Base-by-base conservation (phyloP, 2,329 filamentous ascomycete genomes). In the Pestalotiopsis sp. region DNA sequence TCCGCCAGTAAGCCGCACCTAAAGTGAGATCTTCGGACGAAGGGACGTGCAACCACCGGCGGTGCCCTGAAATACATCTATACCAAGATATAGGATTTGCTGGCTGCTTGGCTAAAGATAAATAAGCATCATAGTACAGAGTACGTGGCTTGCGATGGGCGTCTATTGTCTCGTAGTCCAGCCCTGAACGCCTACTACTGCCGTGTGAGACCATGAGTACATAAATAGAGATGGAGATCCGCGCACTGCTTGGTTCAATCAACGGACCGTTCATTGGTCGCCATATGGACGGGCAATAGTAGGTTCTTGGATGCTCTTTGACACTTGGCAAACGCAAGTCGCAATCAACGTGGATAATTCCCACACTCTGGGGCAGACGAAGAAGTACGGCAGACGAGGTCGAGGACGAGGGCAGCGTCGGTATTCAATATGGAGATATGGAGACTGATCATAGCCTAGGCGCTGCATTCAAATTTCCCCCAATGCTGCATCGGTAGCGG, bases 1-100 rank as follows among this genome's bases (percentile, higher is more conserved):
- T 20, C 27, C 13, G 7, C 63, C 27, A 58, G 25, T 39, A 38
- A 52, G 45, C 20, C 45, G 45, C 17, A 52, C 45, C 36, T 20
- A n/a, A n/a, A 38, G 17, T 62, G 59, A 20, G 39, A 64, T 59
- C 25, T 39, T 39, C 61, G 61, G 61, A 64, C 61, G 61, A 64
- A 52, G 61, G 61, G 61, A 52, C n/a, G 45, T n/a, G 7, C 20
- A 20, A 52, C 17, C 20, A 11, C 20, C 7, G 45, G 23, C 17
- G 17, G 7, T 52, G 9, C 9, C 9, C 9, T n/a, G 45, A 52
- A 9, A 52, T n/a, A n/a, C 17, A 52, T 52, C 6, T 52, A 52
- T 52, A 52, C 45, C 45, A 52, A 52, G 45, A n/a, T n/a, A n/a
- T 52, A 11, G 6, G 17, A 17, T 52, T 20, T 20, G 17, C 17